Conservation (phyloP, 768 basidiomycete species). For the Podaxis mareebaensis region DNA sequence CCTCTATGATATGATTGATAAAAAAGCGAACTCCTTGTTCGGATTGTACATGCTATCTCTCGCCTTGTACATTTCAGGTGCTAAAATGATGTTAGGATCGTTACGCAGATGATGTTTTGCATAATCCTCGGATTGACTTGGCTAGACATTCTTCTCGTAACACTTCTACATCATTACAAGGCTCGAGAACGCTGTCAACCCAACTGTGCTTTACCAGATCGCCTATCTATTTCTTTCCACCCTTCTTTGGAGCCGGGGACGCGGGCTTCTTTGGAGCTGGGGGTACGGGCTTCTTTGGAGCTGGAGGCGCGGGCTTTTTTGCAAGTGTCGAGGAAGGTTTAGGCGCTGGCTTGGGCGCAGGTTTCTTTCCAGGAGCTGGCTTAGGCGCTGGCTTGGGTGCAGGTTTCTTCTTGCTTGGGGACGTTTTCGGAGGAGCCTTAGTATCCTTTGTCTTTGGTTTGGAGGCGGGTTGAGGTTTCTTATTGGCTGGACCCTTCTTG, state of each 20-base stretch:
- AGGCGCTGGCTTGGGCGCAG: neutral
- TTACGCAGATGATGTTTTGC: too few species aligned
- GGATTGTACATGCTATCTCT: too few species aligned
- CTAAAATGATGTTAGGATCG: too few species aligned
- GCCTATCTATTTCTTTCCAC: neutral
- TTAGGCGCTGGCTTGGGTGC: constrained; percentile 1
- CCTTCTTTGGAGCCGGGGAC: neutral
- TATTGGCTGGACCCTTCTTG: constrained; percentile 3
- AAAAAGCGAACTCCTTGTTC: too few species aligned
- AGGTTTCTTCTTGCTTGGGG: neutral
- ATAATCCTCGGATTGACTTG: neutral
- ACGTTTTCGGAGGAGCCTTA: neutral
- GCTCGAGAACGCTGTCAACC: too few species aligned
- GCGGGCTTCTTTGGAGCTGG: neutral
- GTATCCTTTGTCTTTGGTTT: neutral
- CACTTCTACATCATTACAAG: neutral
- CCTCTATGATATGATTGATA: too few species aligned
- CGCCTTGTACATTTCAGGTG: too few species aligned
- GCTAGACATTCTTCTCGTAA: neutral
- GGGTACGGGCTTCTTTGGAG: neutral
- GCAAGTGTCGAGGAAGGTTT: neutral
- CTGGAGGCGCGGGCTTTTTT: neutral
- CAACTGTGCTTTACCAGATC: too few species aligned
- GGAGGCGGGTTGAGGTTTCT: neutral
- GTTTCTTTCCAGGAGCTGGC: neutral